Percentiles rank a stretch among this genome's conserved stretches.
Evolutionary conservation across 1,284 basidiomycete genomes (phyloP).

Genomic region (Exsudoporus floridanus): DNA sequence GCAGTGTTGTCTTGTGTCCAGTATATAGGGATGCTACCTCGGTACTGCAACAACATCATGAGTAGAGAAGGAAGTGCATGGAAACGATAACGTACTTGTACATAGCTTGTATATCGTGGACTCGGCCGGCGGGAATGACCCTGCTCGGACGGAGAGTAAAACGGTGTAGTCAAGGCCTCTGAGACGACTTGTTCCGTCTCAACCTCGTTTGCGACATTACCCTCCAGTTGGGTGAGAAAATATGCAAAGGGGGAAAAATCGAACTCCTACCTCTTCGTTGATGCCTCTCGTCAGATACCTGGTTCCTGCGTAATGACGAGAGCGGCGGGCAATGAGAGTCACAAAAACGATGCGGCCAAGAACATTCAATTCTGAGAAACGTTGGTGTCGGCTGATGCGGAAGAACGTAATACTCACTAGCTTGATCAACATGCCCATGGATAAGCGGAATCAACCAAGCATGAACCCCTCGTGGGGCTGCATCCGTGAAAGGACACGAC

Average conservation of each 20-base stretch:
- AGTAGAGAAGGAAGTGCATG: not conserved
- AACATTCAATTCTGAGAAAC: slow-evolving; percentile 77
- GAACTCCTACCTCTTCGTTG: slow-evolving; percentile 71
- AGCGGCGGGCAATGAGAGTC: slow-evolving; percentile 91
- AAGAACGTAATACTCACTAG: slow-evolving; percentile 61
- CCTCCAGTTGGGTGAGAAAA: slow-evolving; percentile 48
- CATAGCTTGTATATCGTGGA: slow-evolving; percentile 92
- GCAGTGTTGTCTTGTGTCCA: slow-evolving; percentile 94
- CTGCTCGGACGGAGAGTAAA: slow-evolving; percentile 62
- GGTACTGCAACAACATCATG: slow-evolving; percentile 54
- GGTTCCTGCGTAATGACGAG: slow-evolving; percentile 94
- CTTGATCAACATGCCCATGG: slow-evolving; percentile 97
- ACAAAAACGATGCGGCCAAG: slow-evolving; percentile 90
- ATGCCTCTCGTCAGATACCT: slow-evolving; percentile 94
- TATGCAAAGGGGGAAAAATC: not conserved
- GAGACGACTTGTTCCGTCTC: slow-evolving; percentile 99
- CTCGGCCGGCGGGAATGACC: slow-evolving; percentile 54
- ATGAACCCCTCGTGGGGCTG: slow-evolving; percentile 33
- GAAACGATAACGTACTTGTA: slow-evolving; percentile 55
- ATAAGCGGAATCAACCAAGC: slow-evolving; percentile 91
- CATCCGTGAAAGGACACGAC: slow-evolving; percentile 56
- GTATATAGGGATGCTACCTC: slow-evolving; percentile 93
- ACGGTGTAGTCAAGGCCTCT: slow-evolving; percentile 89
- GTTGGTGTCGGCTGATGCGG: not conserved
- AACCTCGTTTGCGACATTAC: slow-evolving; percentile 98